These are phyloP conservation scores for Tripidium arundinaceum DNA, from an alignment of 202 grass and related monocot genomes.

Conservation along the genomic window DNA sequence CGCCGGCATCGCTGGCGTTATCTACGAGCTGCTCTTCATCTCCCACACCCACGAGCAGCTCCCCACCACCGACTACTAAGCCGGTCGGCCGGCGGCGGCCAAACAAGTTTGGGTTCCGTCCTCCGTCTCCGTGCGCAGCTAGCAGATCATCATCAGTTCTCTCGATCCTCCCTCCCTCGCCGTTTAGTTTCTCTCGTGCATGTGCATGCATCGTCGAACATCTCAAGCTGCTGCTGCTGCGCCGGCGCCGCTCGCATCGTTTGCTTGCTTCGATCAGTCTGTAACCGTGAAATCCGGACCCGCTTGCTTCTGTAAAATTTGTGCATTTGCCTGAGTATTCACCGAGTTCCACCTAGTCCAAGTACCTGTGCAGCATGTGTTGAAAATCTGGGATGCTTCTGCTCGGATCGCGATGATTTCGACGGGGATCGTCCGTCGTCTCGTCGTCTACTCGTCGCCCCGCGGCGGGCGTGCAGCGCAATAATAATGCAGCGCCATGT, in stretches of 20 bases:
- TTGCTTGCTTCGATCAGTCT: background rate
- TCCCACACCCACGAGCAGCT: conserved; percentile 68
- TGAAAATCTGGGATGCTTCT: background rate
- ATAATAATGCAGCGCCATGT: conserved; percentile 41
- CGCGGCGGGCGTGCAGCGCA: background rate
- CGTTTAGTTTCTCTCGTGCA: background rate
- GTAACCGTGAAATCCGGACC: conserved; percentile 21
- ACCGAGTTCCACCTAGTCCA: background rate
- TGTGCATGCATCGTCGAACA: background rate
- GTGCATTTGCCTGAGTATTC: conserved; percentile 28
- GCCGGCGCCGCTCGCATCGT: background rate
- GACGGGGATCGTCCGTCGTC: background rate
- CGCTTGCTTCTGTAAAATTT: conserved; percentile 45
- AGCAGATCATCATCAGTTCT: background rate
- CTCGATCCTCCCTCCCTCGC: background rate
- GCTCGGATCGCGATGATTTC: background rate
- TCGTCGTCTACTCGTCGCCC: background rate
- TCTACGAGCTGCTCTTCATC: conserved; percentile 88
- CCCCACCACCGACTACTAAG: conserved; percentile 65
- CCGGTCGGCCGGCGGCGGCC: no score
- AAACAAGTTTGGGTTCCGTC: background rate
- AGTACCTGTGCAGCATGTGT: background rate
- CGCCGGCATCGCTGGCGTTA: conserved; percentile 58
- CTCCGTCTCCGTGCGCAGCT: background rate
- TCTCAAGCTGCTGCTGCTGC: background rate